phyloP scores from a whole-genome alignment of 2,329 filamentous ascomycete genomes.

The Neurospora sp. region DNA sequence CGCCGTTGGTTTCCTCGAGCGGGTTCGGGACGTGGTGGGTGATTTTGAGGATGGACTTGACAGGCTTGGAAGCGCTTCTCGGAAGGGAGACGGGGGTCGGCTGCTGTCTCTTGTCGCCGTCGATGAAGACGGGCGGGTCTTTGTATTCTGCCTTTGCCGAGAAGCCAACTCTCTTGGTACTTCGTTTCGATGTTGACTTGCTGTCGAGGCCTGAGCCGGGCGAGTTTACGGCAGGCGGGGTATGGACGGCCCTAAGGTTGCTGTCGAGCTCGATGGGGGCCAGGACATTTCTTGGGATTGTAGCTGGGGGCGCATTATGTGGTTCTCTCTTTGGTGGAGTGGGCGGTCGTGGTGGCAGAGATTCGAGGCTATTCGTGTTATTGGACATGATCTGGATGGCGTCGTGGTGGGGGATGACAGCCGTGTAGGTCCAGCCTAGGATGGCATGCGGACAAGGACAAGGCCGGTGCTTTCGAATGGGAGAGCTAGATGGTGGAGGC shows the following conservation, averaged over 20 bases:
- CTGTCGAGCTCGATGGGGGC: slow-evolving; percentile 25
- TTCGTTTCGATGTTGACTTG: slow-evolving; percentile 32
- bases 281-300: slow-evolving; percentile 25
- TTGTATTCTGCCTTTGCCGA: slow-evolving; percentile 46
- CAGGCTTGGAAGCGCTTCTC: slow-evolving; percentile 31
- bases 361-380: slow-evolving; percentile 31
- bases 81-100: slow-evolving; percentile 30
- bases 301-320: slow-evolving; percentile 26
- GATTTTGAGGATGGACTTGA: slow-evolving; percentile 71
- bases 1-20: slow-evolving; percentile 31
- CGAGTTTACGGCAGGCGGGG: slow-evolving; percentile 40
- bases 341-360: slow-evolving; percentile 50
- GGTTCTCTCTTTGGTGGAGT: slow-evolving; percentile 52
- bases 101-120: slow-evolving; percentile 29
- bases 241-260: slow-evolving; percentile 33
- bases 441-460: neutral
- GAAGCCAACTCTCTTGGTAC: slow-evolving; percentile 47
- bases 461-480: neutral
- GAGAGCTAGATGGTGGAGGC: neutral
- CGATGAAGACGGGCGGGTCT: slow-evolving; percentile 37
- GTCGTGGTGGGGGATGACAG: neutral
- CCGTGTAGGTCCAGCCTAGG: neutral
- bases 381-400: slow-evolving; percentile 20
- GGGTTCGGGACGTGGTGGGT: slow-evolving; percentile 40
- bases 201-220: slow-evolving; percentile 32